Base-by-base conservation (phyloP, 225 moss, liverwort and hornwort species). In the Bryoerythrophyllum caledonicum region DNA sequence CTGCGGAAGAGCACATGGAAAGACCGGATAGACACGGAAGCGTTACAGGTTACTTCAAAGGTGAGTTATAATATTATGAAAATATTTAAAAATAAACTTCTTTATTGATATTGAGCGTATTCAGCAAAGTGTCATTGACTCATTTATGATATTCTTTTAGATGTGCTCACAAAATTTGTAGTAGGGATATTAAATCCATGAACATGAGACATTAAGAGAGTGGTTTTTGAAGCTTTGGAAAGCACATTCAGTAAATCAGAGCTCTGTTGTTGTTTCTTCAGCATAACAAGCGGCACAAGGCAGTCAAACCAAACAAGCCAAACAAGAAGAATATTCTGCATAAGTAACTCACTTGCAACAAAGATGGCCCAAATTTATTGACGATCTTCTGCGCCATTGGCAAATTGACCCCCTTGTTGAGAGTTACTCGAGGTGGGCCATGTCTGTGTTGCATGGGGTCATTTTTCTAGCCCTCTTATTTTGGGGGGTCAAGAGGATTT, bases 1-100 rank as follows among this genome's bases (percentile, higher is more conserved):
- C 63, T 97, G 49, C 85, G 86, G 24, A 97, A 97, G 80, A 93
- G 97, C 75, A 91, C 85, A 0, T 97, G 97, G 94, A 94, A 93
- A 79, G 97, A 97, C 32, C 77, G 90, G 19, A 94, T 77, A 34
- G 82, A 94, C n/a, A 65, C 25, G 63, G 81, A 85, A 34, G 81
- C 90, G 10, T 60, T 78, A 24, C 79, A 83, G 26, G n/a, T n/a
- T n/a, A 82, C 77, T 62, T 81, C 86, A 8, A 93, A 89, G 90
- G 94, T 97, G 78, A 2, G 38, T 3, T 70, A 17, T 32, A 32
- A 32, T 32, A n/a, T n/a, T n/a, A n/a, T n/a, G 30, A 30, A 30
- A 30, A 30, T 30, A 30, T 30, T 30, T 30, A 30, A 43, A 14
- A 43, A 13, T 0, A 43, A 13, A 13, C 11, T 13, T 2, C 41